Percentiles rank a stretch among this genome's conserved stretches.
phyloP scores from a whole-genome alignment of 495 filamentous ascomycete species.

The Polyplosphaeria fusca region DNA sequence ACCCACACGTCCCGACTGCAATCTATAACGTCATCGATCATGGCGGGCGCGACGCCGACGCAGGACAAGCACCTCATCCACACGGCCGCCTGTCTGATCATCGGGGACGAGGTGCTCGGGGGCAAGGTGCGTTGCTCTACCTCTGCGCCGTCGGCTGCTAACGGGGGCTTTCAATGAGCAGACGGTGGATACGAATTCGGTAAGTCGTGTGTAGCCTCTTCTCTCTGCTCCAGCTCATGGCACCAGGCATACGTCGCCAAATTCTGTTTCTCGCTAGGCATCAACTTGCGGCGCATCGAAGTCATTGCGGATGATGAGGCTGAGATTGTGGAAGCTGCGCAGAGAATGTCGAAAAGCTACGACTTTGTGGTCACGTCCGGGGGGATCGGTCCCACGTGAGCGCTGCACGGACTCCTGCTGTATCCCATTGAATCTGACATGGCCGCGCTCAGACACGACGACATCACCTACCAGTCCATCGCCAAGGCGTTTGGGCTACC shows the following conservation, averaged over 20 bases:
- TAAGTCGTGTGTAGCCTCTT: too few species aligned
- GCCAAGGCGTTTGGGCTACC: constrained; percentile 80
- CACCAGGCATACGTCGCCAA: constrained; percentile 70
- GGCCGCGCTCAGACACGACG: constrained; percentile 67
- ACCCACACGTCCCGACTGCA: constrained; percentile 45
- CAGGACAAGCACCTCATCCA: constrained; percentile 64
- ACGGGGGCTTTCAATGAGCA: constrained; percentile 32
- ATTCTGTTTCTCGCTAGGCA: constrained; percentile 87
- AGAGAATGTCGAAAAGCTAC: constrained; percentile 80
- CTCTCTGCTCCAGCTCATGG: too few species aligned
- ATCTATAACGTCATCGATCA: constrained; percentile 32
- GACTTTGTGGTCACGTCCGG: constrained; percentile 93
- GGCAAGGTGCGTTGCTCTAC: constrained; percentile 67
- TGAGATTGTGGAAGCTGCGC: constrained; percentile 84
- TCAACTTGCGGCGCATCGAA: constrained; percentile 84
- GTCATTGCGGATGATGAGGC: constrained; percentile 87
- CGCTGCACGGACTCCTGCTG: constrained; percentile 10
- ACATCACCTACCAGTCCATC: constrained; percentile 94
- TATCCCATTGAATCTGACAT: background rate
- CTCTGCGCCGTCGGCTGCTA: constrained; percentile 27
- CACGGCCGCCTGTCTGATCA: constrained; percentile 91
- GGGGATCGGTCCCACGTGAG: constrained; percentile 90
- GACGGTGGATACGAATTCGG: constrained; percentile 89
- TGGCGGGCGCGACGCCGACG: constrained; percentile 46
- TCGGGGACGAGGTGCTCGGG: constrained; percentile 94